Conservation (phyloP, 2,329 filamentous ascomycete genomes). For the Hypoxylon sp. region DNA sequence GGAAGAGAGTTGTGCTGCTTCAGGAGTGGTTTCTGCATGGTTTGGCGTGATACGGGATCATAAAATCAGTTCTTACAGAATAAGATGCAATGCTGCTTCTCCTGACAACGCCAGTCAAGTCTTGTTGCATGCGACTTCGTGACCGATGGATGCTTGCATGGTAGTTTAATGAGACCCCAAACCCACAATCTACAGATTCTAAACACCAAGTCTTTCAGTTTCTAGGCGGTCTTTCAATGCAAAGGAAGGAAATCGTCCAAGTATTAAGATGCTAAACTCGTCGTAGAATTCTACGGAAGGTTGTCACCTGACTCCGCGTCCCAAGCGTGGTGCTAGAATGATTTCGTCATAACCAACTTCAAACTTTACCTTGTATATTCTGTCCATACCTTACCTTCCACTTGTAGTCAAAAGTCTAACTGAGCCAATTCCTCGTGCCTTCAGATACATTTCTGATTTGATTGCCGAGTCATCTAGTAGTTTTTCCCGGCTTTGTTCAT, state of each 20-base stretch:
- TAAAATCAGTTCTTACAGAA: slow-evolving; percentile 56
- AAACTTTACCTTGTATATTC: background rate
- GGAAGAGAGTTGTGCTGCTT: slow-evolving; percentile 52
- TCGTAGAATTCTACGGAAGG: slow-evolving; percentile 7
- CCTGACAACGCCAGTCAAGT: slow-evolving; percentile 40
- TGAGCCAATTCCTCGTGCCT: background rate
- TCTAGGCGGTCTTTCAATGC: background rate
- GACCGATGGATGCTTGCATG: slow-evolving; percentile 24
- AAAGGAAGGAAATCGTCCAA: background rate
- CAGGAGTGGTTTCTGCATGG: slow-evolving; percentile 57
- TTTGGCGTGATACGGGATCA: slow-evolving; percentile 65
- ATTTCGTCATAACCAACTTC: slow-evolving; percentile 47
- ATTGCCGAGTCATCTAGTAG: background rate
- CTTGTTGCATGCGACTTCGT: slow-evolving; percentile 30
- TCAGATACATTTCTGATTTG: background rate
- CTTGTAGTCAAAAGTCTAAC: background rate
- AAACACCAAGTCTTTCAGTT: background rate
- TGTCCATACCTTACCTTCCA: no score
- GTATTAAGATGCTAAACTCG: slow-evolving; percentile 3
- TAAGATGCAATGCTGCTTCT: slow-evolving; percentile 52
- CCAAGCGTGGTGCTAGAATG: slow-evolving; percentile 28
- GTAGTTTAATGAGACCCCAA: background rate
- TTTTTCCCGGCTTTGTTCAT: background rate
- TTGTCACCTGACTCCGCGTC: slow-evolving; percentile 51
- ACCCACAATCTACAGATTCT: background rate